Evolutionary conservation across 108 stramenopile species (phyloP).

Genomic region (Schizochytrium sp.): DNA sequence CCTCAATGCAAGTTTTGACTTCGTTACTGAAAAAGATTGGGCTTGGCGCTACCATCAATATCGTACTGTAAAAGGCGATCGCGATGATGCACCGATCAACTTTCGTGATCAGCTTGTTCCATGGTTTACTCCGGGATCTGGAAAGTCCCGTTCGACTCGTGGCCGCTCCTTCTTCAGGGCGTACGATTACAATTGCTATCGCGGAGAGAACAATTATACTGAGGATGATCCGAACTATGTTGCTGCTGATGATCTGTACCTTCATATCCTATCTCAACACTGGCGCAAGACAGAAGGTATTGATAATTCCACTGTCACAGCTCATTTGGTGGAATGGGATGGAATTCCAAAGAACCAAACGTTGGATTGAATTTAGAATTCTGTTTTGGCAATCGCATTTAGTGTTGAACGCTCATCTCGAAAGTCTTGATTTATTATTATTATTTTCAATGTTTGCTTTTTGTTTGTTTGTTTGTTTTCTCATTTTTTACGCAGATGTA

Average conservation of each 20-base stretch:
- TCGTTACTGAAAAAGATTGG: constrained; percentile 63
- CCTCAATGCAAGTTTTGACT: constrained; percentile 63
- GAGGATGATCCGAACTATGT: not conserved
- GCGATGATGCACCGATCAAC: constrained; percentile 74
- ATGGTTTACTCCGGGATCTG: not conserved
- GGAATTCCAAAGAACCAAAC: not conserved
- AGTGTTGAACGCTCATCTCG: too few relatives aligned
- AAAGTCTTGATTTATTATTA: too few relatives aligned
- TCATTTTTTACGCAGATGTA: too few relatives aligned
- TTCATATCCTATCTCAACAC: constrained; percentile 30
- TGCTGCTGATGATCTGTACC: constrained; percentile 54
- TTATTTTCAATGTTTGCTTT: too few relatives aligned
- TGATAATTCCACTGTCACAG: not conserved
- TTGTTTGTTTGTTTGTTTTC: too few relatives aligned
- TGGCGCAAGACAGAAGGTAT: constrained; percentile 11
- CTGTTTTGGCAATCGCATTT: too few relatives aligned
- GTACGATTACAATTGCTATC: constrained; percentile 54
- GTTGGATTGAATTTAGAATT: too few relatives aligned
- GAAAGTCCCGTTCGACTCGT: not conserved
- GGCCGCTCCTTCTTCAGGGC: not conserved
- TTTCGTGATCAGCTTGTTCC: constrained; percentile 71
- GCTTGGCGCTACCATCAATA: constrained; percentile 56
- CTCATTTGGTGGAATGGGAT: constrained; percentile 5
- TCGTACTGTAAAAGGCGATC: not conserved
- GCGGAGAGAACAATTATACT: not conserved